Evolutionary conservation across 768 basidiomycete genomes (phyloP).

Genomic region (Russula sp.): DNA sequence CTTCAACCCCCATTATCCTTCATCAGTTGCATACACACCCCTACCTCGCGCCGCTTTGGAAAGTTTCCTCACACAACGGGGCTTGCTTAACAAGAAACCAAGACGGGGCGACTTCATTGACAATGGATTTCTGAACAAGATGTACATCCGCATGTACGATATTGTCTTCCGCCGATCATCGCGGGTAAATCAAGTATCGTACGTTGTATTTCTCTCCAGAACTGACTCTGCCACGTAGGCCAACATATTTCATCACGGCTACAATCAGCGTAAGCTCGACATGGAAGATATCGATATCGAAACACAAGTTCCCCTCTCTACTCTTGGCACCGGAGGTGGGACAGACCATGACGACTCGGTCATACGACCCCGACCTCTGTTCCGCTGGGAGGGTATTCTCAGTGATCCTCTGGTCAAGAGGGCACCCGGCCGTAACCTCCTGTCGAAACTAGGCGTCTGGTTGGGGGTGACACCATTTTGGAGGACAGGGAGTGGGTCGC

Average conservation of each 20-base stretch:
- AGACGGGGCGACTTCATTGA: conserved; percentile 48
- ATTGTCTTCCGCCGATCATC: conserved; percentile 50
- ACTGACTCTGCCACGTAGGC: conserved; percentile 37
- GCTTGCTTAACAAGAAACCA: conserved; percentile 44
- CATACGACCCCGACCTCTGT: conserved; percentile 55
- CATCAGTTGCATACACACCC: conserved; percentile 68
- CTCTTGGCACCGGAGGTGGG: conserved; percentile 60
- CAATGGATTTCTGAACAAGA: conserved; percentile 61
- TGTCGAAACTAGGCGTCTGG: conserved; percentile 58
- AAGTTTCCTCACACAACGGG: conserved; percentile 55
- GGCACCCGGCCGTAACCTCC: conserved; percentile 9
- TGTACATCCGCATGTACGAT: conserved; percentile 68
- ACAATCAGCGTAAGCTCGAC: conserved; percentile 43
- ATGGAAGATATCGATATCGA: conserved; percentile 60
- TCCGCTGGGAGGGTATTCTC: conserved; percentile 66
- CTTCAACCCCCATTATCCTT: conserved; percentile 67
- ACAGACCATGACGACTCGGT: conserved; percentile 62
- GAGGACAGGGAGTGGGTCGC: conserved; percentile 45
- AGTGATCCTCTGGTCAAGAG: conserved; percentile 43
- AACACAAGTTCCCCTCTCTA: conserved; percentile 45
- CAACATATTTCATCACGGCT: conserved; percentile 58
- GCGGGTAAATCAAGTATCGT: conserved; percentile 35
- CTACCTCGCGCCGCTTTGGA: conserved; percentile 60
- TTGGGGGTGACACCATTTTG: conserved; percentile 61
- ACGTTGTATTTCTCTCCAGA: background rate